Evolutionary conservation across 2,329 filamentous ascomycete genomes (phyloP).

Genomic region (Chrysosporium queenslandicum): DNA sequence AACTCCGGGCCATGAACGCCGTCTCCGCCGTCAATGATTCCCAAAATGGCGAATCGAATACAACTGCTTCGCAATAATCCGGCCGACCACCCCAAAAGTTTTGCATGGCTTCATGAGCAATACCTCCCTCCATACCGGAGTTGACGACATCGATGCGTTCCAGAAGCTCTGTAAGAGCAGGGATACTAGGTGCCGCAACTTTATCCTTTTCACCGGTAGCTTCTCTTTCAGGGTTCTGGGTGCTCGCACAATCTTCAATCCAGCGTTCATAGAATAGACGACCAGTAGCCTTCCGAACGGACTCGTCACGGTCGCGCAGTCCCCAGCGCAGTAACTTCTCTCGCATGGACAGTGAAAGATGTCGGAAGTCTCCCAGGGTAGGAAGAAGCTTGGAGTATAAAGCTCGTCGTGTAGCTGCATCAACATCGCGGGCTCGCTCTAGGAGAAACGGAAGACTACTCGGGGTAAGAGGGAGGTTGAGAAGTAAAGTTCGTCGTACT

Average conservation of each 20-base stretch:
- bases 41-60: conserved; percentile 40
- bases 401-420: conserved; percentile 70
- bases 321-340: conserved; percentile 96
- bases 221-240: conserved; percentile 48
- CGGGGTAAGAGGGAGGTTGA: conserved; percentile 80
- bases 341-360: conserved; percentile 83
- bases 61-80: conserved; percentile 39
- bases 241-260: conserved; percentile 86
- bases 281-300: conserved; percentile 81
- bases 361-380: conserved; percentile 83
- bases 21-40: conserved; percentile 58
- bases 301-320: conserved; percentile 83
- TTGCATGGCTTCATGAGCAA: conserved; percentile 87
- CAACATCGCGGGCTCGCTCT: conserved; percentile 81
- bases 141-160: conserved; percentile 91
- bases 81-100: conserved; percentile 92
- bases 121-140: conserved; percentile 77
- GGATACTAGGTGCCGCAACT: conserved; percentile 57
- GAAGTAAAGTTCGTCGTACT: conserved; percentile 74
- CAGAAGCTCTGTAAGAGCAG: conserved; percentile 79
- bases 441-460: conserved; percentile 76
- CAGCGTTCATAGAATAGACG: conserved; percentile 89
- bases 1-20: conserved; percentile 80
- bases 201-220: conserved; percentile 31
- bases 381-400: conserved; percentile 82